Percentiles rank a stretch among this genome's conserved stretches.
Conservation (phyloP, 148 eudicot genomes). For the Rhododendron kiyosumense region DNA sequence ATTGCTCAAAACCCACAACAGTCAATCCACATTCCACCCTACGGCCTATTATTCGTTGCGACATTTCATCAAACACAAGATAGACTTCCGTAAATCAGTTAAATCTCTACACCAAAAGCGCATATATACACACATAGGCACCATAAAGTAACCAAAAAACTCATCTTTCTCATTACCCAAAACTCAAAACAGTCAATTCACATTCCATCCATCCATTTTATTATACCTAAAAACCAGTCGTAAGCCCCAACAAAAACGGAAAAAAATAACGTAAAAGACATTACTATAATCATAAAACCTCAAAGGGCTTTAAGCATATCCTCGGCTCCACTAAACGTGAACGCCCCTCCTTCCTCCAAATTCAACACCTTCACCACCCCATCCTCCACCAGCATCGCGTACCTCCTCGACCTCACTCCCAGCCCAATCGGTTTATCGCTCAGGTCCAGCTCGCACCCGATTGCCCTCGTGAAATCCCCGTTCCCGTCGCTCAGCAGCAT, state of each 20-base stretch:
- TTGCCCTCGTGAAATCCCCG: conserved; percentile 64
- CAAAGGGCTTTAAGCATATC: conserved; percentile 67
- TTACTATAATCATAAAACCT: not conserved
- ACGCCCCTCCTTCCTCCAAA: conserved; percentile 90
- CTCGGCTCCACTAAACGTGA: conserved; percentile 79
- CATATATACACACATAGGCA: not conserved
- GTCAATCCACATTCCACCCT: not conserved
- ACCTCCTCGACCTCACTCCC: conserved; percentile 74
- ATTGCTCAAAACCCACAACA: not conserved
- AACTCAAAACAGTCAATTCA: not conserved
- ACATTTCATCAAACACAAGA: not conserved
- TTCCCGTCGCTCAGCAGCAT: conserved; percentile 76
- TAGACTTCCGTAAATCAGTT: not conserved
- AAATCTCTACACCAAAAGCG: not conserved
- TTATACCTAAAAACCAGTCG: not conserved
- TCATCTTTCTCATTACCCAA: not conserved
- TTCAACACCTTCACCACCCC: conserved; percentile 89
- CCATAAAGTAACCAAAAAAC: not conserved
- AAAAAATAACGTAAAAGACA: not conserved
- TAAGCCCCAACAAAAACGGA: not conserved
- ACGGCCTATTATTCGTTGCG: not conserved
- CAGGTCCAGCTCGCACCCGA: conserved; percentile 78
- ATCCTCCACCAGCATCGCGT: conserved; percentile 72
- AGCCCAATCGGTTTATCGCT: conserved; percentile 80
- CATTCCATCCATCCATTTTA: not conserved